These are phyloP conservation scores for Cicer judaicum DNA, from an alignment of 306 rosid genomes.

Conservation along the genomic window DNA sequence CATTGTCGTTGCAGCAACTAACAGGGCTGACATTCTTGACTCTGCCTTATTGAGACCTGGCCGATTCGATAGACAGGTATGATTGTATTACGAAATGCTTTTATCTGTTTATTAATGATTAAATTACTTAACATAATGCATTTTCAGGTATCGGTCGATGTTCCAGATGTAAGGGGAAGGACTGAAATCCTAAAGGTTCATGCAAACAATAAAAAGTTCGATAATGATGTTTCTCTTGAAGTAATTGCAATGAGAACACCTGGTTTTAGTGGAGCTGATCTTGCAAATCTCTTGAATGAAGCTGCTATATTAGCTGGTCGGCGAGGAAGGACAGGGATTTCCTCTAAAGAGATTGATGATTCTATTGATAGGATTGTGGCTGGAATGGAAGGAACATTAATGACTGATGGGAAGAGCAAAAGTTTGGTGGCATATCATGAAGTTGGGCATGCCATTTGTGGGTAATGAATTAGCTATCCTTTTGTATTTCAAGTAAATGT, in stretches of 20 bases:
- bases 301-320: slow-evolving; percentile 99
- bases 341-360: slow-evolving; percentile 95
- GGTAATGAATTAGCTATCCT: slow-evolving; percentile 50
- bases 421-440: slow-evolving; percentile 97
- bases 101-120: slow-evolving; percentile 14
- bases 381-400: slow-evolving; percentile 99
- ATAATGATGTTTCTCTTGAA: slow-evolving; percentile 85
- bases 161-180: slow-evolving; percentile 93
- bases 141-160: slow-evolving; percentile 88
- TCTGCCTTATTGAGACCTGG: slow-evolving; percentile 98
- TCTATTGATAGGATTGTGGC: slow-evolving; percentile 99
- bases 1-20: slow-evolving; percentile 97
- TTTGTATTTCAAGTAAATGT: slow-evolving; percentile 34
- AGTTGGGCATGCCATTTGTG: slow-evolving; percentile 98
- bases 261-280: slow-evolving; percentile 99
- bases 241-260: slow-evolving; percentile 98
- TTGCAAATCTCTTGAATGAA: slow-evolving; percentile 95
- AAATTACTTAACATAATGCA: slow-evolving; percentile 39
- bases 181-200: slow-evolving; percentile 98
- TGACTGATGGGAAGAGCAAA: slow-evolving; percentile 99
- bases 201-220: slow-evolving; percentile 90
- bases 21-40: slow-evolving; percentile 99
- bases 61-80: slow-evolving; percentile 93
- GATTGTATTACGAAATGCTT: slow-evolving; percentile 4
- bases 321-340: slow-evolving; percentile 84